Base-by-base conservation (phyloP, 2,329 filamentous ascomycete genomes). In the Didymella glomerata region DNA sequence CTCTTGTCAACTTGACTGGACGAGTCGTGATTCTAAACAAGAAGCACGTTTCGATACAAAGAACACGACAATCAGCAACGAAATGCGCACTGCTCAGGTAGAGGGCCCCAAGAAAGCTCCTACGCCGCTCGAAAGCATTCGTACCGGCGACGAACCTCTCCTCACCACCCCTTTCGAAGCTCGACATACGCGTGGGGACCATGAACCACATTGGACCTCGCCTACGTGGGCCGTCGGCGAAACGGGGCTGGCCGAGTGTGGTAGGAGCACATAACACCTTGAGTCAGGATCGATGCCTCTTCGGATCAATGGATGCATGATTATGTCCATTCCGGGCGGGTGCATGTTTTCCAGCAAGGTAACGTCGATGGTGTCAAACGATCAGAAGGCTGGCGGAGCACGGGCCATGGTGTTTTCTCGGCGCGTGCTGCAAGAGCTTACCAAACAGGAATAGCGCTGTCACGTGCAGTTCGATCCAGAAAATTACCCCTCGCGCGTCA, bases 401-500 rank as follows among this genome's bases (percentile, higher is more conserved):
- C 54, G 32, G 49, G 25, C 45, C 48, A 20, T 63, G 68, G 68
- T 60, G 59, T 48, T 54, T 64, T 60, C 52, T 72, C 68, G 67
- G 71, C 42, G 22, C 5, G n/a, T 22, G 20, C 28, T 58, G 56
- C 51, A 54, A 50, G 46, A 36, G 34, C 47, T 38, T n/a, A 32
- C 49, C 11, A 50, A 55, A 58, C 8, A 42, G 57, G 44, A n/a
- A 47, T 74, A 71, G 70, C 51, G 34, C 11, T 11, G 51, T 74
- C 72, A 75, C 73, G 73, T 75, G 72, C n/a, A 28, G 14, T 20
- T 57, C 56, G 66, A 66, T 54, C 66, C 62, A 65, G 56, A 63
- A 69, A 68, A 64, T 66, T 70, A 69, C 73, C 70, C 73, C 75
- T 71, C 68, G 61, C 63, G 60, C 62, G 61, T 70, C 71, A 55